A percentile compares a stretch with the other conserved stretches of the same genome.
These are phyloP conservation scores for Rhodamnia rubescens DNA, from an alignment of 345 rosid genomes.

Conservation along the genomic window DNA sequence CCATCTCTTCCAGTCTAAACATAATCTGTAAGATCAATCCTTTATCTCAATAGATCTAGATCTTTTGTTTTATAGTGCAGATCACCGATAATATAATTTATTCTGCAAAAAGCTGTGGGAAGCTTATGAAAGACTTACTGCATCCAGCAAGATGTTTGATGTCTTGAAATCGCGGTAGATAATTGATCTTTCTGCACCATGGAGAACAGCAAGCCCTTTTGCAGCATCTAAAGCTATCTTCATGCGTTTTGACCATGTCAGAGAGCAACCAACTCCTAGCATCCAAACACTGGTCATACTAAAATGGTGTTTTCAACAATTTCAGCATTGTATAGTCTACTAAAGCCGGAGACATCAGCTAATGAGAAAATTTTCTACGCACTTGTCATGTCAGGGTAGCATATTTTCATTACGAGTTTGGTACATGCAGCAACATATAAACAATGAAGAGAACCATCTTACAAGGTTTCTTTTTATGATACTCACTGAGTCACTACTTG, in stretches of 20 bases:
- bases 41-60: neutral
- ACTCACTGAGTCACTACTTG: neutral
- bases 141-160: constrained; percentile 86
- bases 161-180: constrained; percentile 98
- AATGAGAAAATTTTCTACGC: neutral
- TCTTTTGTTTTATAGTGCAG: neutral
- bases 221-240: constrained; percentile 93
- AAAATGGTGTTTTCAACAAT: neutral
- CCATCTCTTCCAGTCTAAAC: neutral
- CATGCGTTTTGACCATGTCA: constrained; percentile 92
- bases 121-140: constrained; percentile 24
- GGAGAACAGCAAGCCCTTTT: constrained; percentile 93
- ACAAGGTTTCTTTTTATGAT: neutral
- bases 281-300: neutral
- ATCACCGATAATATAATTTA: neutral
- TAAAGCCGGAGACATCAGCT: neutral
- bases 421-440: neutral
- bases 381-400: too few relatives aligned
- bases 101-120: neutral
- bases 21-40: neutral
- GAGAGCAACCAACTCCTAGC: constrained; percentile 72
- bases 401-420: too few relatives aligned
- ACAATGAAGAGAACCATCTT: neutral
- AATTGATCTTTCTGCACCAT: constrained; percentile 76
- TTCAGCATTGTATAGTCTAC: neutral